phyloP scores from a whole-genome alignment of 2,329 filamentous ascomycete genomes.

The Ophiosphaerella narmari region DNA sequence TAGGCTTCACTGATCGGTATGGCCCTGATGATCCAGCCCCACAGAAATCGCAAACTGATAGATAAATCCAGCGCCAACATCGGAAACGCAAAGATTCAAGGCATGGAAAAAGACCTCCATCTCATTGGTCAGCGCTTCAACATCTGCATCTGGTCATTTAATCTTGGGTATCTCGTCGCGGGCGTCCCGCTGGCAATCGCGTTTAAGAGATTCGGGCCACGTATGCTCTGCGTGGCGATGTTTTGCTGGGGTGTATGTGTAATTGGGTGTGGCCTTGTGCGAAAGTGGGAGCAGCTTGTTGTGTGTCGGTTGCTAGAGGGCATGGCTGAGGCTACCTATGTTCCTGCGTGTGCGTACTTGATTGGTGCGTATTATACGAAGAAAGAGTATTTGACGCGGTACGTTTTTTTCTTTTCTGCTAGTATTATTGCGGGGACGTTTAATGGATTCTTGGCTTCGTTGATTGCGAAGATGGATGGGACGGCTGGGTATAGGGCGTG shows the following conservation, averaged over 20 bases:
- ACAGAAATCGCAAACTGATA: neutral
- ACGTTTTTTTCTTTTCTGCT: conserved; percentile 59
- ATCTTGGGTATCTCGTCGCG: conserved; percentile 43
- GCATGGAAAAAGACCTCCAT: conserved; percentile 41
- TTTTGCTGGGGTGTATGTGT: conserved; percentile 41
- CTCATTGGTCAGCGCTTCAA: conserved; percentile 45
- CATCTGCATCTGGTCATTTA: conserved; percentile 45
- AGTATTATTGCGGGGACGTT: conserved; percentile 61
- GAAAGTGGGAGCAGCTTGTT: conserved; percentile 32
- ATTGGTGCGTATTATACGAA: conserved; percentile 53
- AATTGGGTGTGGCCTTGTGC: conserved; percentile 35
- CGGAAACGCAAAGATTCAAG: conserved; percentile 43
- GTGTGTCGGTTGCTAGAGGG: conserved; percentile 35
- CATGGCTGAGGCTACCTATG: conserved; percentile 37
- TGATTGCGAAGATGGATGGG: conserved; percentile 42
- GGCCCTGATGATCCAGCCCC: neutral
- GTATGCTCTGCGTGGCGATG: conserved; percentile 41
- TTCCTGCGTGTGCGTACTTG: conserved; percentile 34
- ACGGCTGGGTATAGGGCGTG: conserved; percentile 27
- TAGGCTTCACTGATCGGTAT: conserved; percentile 39
- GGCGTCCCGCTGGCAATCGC: conserved; percentile 40
- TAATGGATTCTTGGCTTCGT: conserved; percentile 57
- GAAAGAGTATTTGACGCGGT: conserved; percentile 58
- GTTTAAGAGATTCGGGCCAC: conserved; percentile 41
- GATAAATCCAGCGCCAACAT: conserved; percentile 22